These are phyloP conservation scores for Mucor saturninus DNA, from an alignment of 371 early-diverging fungal genomes.

Conservation along the genomic window DNA sequence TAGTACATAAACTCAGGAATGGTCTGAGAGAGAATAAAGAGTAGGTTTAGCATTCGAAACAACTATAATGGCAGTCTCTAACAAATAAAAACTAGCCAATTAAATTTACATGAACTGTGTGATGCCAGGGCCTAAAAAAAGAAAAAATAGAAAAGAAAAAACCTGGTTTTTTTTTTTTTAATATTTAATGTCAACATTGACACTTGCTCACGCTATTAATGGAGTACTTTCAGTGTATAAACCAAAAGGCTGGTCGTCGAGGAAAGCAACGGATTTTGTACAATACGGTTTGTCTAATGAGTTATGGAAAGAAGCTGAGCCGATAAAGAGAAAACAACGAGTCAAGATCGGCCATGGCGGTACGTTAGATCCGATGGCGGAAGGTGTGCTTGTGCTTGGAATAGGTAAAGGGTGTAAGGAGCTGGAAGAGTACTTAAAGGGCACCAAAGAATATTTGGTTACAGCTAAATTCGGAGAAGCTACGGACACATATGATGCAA, in stretches of 20 bases:
- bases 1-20: too few species aligned
- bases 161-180: neutral
- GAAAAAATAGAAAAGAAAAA: too few species aligned
- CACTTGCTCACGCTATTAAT: constrained; percentile 29
- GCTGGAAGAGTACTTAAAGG: constrained; percentile 34
- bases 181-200: neutral
- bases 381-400: constrained; percentile 58
- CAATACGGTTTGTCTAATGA: constrained; percentile 32
- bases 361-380: constrained; percentile 61
- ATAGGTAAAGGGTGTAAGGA: constrained; percentile 53
- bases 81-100: too few species aligned
- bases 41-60: too few species aligned
- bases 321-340: constrained; percentile 20
- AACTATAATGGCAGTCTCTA: too few species aligned
- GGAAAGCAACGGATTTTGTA: constrained; percentile 39
- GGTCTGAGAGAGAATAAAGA: too few species aligned
- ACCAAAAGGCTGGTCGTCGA: constrained; percentile 50
- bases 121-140: too few species aligned
- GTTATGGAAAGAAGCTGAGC: constrained; percentile 4
- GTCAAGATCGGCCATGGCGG: constrained; percentile 62
- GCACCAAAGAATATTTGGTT: constrained; percentile 52
- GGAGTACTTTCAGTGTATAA: constrained; percentile 54
- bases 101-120: too few species aligned
- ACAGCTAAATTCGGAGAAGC: constrained; percentile 45
- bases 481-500: constrained; percentile 56